These are phyloP conservation scores for Rhododendron vialii DNA, from an alignment of 148 eudicot genomes.

Conservation along the genomic window DNA sequence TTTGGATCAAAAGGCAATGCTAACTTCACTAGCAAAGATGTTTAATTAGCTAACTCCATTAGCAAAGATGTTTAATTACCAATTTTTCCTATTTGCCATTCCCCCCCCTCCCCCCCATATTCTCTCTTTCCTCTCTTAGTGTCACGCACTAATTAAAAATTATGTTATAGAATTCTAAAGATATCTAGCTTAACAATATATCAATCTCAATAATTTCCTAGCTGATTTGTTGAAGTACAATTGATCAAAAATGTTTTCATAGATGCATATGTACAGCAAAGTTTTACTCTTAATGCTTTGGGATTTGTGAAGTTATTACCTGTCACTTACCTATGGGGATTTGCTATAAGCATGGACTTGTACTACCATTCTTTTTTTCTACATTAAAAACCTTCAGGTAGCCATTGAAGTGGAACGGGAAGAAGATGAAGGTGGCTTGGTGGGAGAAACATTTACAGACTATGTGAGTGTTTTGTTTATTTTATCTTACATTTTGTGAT, in stretches of 20 bases:
- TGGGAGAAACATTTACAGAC: slow-evolving; percentile 86
- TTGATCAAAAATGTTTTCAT: neutral
- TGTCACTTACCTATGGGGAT: neutral
- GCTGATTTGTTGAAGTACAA: neutral
- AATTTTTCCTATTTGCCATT: neutral
- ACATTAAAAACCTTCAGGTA: slow-evolving; percentile 39
- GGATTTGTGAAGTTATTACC: neutral
- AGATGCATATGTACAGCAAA: neutral
- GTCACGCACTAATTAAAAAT: neutral
- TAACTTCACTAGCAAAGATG: neutral
- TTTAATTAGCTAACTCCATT: neutral
- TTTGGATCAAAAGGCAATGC: neutral
- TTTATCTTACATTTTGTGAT: neutral
- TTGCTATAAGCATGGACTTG: neutral
- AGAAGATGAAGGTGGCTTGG: slow-evolving; percentile 89
- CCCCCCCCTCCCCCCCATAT: neutral
- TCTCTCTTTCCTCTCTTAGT: neutral
- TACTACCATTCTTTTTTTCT: neutral
- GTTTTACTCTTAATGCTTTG: slow-evolving; percentile 7
- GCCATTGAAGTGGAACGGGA: slow-evolving; percentile 92
- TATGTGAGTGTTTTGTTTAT: slow-evolving; percentile 43
- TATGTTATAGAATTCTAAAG: neutral
- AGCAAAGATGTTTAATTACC: neutral
- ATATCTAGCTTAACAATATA: neutral
- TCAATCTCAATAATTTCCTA: neutral